Evolutionary conservation across 129 eudicot species (phyloP), one percentile per base, ranked within the genome.

Genomic region (Cynara cardunculus): DNA sequence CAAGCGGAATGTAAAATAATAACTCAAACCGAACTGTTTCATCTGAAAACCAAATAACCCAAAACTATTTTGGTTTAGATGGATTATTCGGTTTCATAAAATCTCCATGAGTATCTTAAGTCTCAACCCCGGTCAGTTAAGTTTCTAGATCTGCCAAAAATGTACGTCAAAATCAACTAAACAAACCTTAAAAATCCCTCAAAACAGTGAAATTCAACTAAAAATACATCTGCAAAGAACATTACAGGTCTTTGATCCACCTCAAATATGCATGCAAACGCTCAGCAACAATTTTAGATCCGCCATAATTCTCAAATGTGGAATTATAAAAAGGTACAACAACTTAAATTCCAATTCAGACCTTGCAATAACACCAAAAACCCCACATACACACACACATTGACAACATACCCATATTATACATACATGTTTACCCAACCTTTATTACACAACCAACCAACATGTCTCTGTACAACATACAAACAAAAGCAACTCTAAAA

Each of bases 371-470:
- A 49, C 21, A 49, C 21, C 11, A 16, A 5, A 3, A 70, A 31
- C 34, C 10, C 19, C 5, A 74, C 0, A 18, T n/a, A 73, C 6
- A 53, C 25, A 25, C 39, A 53, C 5, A 16, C 0, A 11, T 30
- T 39, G 69, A 18, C 78, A 77, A 71, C 13, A 61, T 46, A 77
- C 28, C 62, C 0, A 76, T 21, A 83, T 83, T 64, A 77, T 64
- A 56, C 65, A 56, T 71, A 35, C 27, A 83, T 9, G 86, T 61
- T 78, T 71, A 77, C 56, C 82, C 82, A 71, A 72, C 44, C 74
- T 77, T 83, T 83, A 77, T 83, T 83, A 83, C 86, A 83, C 78
- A 83, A 83, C 13, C 78, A 83, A 83, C 13, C 86, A 72, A 61
- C 35, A 65, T 39, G 39, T 71, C 41, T 62, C 73, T 83, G 74